These are phyloP conservation scores for Huntiella bhutanensis DNA, from an alignment of 2,329 filamentous ascomycete genomes.

Conservation along the genomic window DNA sequence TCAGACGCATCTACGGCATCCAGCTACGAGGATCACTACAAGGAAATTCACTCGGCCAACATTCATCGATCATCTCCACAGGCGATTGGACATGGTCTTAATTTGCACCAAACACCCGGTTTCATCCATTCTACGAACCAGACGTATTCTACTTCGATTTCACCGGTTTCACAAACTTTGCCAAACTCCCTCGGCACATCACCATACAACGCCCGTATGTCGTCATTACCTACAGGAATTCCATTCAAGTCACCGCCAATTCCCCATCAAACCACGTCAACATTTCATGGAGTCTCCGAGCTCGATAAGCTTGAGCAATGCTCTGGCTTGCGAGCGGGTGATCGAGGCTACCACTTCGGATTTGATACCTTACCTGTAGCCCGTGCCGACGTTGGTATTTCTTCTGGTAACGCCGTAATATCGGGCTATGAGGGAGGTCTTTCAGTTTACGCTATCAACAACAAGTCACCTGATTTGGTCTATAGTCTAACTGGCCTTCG, in stretches of 20 bases:
- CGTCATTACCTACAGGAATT: constrained; percentile 24
- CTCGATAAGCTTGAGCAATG: constrained; percentile 49
- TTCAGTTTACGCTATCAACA: constrained; percentile 55
- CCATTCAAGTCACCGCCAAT: constrained; percentile 25
- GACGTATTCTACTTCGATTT: constrained; percentile 1
- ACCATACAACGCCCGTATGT: constrained; percentile 27
- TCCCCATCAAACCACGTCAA: constrained; percentile 56
- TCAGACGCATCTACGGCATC: constrained; percentile 15
- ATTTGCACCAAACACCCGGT: not conserved
- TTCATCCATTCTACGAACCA: constrained; percentile 19
- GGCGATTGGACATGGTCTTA: constrained; percentile 10
- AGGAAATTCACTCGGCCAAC: constrained; percentile 20
- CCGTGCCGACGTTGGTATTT: constrained; percentile 17
- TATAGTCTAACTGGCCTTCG: constrained; percentile 57
- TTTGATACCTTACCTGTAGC: constrained; percentile 49
- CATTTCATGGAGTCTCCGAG: constrained; percentile 60
- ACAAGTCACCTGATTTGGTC: constrained; percentile 49
- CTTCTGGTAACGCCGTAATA: constrained; percentile 45
- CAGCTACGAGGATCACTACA: constrained; percentile 2
- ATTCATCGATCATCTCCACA: constrained; percentile 32
- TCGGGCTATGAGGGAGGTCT: constrained; percentile 66
- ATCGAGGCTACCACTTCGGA: constrained; percentile 58
- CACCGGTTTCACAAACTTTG: not conserved
- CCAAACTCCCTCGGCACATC: constrained; percentile 21
- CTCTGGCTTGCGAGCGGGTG: constrained; percentile 40